Base-by-base conservation (phyloP, 1,284 basidiomycete genomes). In the Lentinula novae-zelandiae region DNA sequence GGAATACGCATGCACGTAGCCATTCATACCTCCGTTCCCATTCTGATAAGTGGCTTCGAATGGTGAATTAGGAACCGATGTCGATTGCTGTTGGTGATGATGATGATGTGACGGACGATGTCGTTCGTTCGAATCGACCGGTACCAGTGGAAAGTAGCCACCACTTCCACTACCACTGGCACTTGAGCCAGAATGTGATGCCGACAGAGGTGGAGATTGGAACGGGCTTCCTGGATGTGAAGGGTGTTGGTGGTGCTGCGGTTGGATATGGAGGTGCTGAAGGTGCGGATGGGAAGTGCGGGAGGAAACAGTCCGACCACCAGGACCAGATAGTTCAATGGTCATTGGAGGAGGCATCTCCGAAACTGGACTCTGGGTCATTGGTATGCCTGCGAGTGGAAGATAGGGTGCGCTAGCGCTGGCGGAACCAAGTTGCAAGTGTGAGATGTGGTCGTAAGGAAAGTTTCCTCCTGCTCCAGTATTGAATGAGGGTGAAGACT, bases 331-430 rank as follows among this genome's bases (percentile, higher is more conserved):
- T 10, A 54, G 22, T 40, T 54, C 53, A 8, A 54, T 54, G 36
- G 22, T 39, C 17, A 54, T 54, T n/a, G n/a, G 39, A 39, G 54
- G 54, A 46, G 54, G 54, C 40, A 56, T 56, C 31, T 56, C 54
- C 39, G 54, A 31, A 27, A 56, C 54, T 9, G 54, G 54, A 56
- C 54, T 56, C 17, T 31, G 22, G 3, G 54, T 20, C 39, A 54
- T 54, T 5, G 52, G 34, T 36, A 53, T 17, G 7, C 46, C 46
- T 17, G 53, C 39, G 39, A 56, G 22, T 33, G 54, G 54, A 17
- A 56, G 54, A 20, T 56, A 56, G 3, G 54, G 54, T 6, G 39
- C 54, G 13, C 54, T 56, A 13, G 42, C 54, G 22, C 54, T 56
- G 4, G 54, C 54, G 20, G 54, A 46, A 31, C 33, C 33, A 22